Conservation (phyloP, 257 asterid species). For the Buddleja alternifolia region DNA sequence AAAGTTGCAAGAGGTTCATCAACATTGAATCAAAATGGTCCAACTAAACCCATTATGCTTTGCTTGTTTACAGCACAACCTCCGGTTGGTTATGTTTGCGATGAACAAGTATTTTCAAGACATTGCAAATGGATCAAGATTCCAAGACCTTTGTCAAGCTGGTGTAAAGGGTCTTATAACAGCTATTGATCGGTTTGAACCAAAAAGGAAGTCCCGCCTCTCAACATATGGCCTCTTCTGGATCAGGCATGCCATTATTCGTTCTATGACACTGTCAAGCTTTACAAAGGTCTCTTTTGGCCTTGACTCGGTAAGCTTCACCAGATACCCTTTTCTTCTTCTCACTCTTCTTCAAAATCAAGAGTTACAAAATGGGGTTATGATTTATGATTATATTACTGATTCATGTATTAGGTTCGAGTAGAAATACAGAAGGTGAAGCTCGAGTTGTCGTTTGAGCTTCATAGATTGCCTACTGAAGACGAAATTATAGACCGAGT, state of each 20-base stretch:
- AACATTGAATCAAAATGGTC: neutral
- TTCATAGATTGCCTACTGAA: conserved; percentile 66
- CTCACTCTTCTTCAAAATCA: neutral
- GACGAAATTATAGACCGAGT: conserved; percentile 65
- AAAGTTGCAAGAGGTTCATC: conserved; percentile 8
- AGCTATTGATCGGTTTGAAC: conserved; percentile 91
- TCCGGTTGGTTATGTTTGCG: conserved; percentile 86
- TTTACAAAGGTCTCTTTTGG: conserved; percentile 94
- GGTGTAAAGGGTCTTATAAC: conserved; percentile 95
- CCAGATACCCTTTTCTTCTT: conserved; percentile 12
- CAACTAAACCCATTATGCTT: conserved; percentile 26
- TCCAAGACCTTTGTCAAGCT: conserved; percentile 76
- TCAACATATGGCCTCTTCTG: conserved; percentile 92
- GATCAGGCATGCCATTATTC: conserved; percentile 90
- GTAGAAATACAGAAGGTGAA: conserved; percentile 71
- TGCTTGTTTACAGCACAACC: conserved; percentile 81
- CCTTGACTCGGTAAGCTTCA: conserved; percentile 79
- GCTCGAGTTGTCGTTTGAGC: conserved; percentile 64
- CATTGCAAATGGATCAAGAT: conserved; percentile 62
- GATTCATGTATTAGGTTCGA: conserved; percentile 51
- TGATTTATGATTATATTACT: conserved; percentile 6
- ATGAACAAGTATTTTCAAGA: conserved; percentile 76
- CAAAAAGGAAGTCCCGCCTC: conserved; percentile 59
- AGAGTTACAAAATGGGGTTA: neutral
- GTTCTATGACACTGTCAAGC: conserved; percentile 90